phyloP scores from a whole-genome alignment of 129 eudicot genomes.

The Tagetes patula region DNA sequence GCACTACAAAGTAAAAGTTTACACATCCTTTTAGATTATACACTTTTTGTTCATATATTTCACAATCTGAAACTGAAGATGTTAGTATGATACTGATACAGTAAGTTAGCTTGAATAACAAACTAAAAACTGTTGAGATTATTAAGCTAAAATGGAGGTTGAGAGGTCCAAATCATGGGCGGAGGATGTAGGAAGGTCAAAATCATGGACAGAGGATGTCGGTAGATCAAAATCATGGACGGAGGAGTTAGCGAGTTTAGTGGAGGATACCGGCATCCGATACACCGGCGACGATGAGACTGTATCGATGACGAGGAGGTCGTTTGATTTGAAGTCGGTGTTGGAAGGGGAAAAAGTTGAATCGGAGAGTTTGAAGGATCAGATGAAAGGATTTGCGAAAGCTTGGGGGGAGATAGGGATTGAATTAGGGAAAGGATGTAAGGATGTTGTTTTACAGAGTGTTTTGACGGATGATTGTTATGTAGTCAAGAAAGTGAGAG shows the following conservation, averaged over 20 bases:
- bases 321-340: constrained; percentile 30
- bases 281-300: constrained; percentile 42
- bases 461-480: constrained; percentile 68
- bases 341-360: constrained; percentile 42
- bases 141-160: constrained; percentile 40
- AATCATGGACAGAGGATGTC: constrained; percentile 71
- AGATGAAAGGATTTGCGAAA: constrained; percentile 76
- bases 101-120: background rate
- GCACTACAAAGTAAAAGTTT: too few relatives aligned
- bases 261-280: constrained; percentile 65
- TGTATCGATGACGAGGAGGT: constrained; percentile 33
- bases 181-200: constrained; percentile 66
- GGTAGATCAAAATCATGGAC: constrained; percentile 62
- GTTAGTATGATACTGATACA: background rate
- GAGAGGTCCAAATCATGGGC: constrained; percentile 60
- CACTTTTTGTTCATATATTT: background rate
- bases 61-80: background rate
- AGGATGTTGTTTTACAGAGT: constrained; percentile 71
- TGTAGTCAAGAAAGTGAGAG: constrained; percentile 51
- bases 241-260: constrained; percentile 81
- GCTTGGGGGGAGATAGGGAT: constrained; percentile 86
- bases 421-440: constrained; percentile 76
- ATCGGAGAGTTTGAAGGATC: constrained; percentile 70
- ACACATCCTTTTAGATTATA: background rate
- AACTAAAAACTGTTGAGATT: constrained; percentile 11